Conservation (phyloP, 2,329 filamentous ascomycete genomes). For the Zymoseptoria brevis region DNA sequence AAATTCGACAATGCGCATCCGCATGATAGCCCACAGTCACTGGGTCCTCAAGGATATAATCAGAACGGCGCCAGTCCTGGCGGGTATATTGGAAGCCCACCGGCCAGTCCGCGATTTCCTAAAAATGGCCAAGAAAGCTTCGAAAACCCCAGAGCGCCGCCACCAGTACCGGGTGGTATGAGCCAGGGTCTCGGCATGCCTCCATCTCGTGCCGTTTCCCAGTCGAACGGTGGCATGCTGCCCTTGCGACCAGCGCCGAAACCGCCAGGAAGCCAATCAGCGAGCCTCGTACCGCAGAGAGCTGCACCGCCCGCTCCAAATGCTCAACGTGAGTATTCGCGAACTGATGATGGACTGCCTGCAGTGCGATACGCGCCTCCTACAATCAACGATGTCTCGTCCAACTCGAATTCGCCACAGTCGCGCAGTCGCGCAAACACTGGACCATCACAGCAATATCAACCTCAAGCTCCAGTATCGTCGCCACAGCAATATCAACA, state of each 20-base stretch:
- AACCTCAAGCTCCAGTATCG: conserved; percentile 43
- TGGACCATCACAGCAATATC: conserved; percentile 32
- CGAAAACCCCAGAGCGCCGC: conserved; percentile 89
- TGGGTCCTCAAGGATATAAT: conserved; percentile 15
- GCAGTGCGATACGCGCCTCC: conserved; percentile 38
- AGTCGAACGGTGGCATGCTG: conserved; percentile 48
- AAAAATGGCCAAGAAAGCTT: conserved; percentile 89
- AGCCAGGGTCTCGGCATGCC: conserved; percentile 35
- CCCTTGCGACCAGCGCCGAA: conserved; percentile 80
- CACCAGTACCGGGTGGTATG: conserved; percentile 63
- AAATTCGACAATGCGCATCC: conserved; percentile 87
- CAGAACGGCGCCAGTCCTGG: conserved; percentile 27
- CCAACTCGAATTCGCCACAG: conserved; percentile 27
- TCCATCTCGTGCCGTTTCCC: conserved; percentile 5
- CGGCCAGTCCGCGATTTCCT: conserved; percentile 78
- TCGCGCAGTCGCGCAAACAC: conserved; percentile 39
- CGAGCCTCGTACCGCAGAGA: conserved; percentile 40
- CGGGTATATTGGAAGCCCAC: conserved; percentile 65
- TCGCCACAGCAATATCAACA: conserved; percentile 48
- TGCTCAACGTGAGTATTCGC: conserved; percentile 23
- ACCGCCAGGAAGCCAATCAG: conserved; percentile 54
- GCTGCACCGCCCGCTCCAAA: conserved; percentile 42
- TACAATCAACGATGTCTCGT: conserved; percentile 30
- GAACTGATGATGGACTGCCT: conserved; percentile 33
- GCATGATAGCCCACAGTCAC: conserved; percentile 38